These are phyloP conservation scores for Aegilops tauschii DNA, from an alignment of 176 grass and related monocot species.

Conservation along the genomic window DNA sequence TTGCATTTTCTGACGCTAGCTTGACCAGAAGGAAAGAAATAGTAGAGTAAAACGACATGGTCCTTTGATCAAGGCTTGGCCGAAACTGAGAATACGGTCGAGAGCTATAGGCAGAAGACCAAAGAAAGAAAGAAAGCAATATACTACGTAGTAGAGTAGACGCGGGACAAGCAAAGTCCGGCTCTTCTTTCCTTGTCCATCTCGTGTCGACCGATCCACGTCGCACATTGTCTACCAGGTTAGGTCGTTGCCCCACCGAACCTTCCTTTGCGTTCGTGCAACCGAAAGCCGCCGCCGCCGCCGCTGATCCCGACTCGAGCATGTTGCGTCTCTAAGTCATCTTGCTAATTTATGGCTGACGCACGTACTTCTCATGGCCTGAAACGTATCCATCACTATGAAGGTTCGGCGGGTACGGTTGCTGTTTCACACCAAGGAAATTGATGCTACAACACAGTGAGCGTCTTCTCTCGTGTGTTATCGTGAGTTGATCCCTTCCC, in stretches of 20 bases:
- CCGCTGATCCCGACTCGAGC: not conserved
- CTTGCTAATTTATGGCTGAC: not conserved
- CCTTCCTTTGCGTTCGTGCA: not conserved
- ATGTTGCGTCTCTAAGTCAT: not conserved
- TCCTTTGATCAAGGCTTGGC: not conserved
- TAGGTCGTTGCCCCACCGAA: not conserved
- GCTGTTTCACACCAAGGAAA: not conserved
- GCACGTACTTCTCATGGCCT: not conserved
- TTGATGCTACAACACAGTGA: not conserved
- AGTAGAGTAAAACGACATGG: too few relatives aligned
- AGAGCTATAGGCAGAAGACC: not conserved
- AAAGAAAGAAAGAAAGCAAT: not conserved
- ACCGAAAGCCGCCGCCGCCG: not conserved
- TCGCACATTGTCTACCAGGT: not conserved
- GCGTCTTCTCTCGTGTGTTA: too few relatives aligned
- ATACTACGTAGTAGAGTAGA: not conserved
- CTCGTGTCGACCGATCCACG: not conserved
- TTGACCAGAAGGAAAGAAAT: not conserved
- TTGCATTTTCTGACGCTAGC: not conserved
- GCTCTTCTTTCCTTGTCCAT: not conserved
- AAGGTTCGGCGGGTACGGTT: not conserved
- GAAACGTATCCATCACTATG: not conserved
- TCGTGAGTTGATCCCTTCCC: not conserved
- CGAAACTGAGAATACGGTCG: not conserved
- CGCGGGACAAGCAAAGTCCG: conserved; percentile 10